A percentile compares a stretch with the other conserved stretches of the same genome.
These are phyloP conservation scores for Prosopis cineraria DNA, from an alignment of 306 rosid genomes.

Conservation along the genomic window DNA sequence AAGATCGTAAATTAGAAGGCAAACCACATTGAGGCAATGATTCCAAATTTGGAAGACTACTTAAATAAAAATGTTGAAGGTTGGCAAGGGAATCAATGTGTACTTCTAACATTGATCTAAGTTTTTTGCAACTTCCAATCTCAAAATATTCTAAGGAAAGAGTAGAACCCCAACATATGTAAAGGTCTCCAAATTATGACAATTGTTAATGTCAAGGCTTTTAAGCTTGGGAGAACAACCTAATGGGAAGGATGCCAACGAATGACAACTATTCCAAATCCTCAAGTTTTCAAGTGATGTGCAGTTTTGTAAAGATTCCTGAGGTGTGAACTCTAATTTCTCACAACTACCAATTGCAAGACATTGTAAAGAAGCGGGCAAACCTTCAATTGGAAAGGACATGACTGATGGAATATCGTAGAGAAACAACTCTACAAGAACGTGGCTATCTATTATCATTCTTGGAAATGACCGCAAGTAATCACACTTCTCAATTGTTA, in stretches of 20 bases:
- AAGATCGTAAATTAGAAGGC: neutral
- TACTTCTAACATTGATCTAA: neutral
- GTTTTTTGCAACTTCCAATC: rapidly evolving
- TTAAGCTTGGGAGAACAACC: neutral
- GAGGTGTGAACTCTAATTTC: neutral
- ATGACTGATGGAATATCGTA: neutral
- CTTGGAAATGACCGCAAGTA: slow-evolving; percentile 6
- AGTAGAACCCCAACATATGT: neutral
- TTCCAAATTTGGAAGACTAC: neutral
- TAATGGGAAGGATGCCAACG: neutral
- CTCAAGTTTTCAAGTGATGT: rapidly evolving
- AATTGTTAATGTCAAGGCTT: rapidly evolving
- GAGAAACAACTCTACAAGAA: neutral
- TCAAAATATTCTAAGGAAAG: rapidly evolving
- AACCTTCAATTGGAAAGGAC: neutral
- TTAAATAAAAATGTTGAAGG: rapidly evolving
- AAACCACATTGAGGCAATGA: neutral
- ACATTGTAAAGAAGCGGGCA: neutral
- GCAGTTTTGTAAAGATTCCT: neutral
- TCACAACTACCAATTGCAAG: neutral
- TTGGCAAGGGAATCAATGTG: neutral
- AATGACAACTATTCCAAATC: neutral
- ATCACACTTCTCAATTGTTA: neutral
- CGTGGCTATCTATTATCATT: neutral
- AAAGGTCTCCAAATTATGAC: neutral